Evolutionary conservation across 805 yeast genomes (phyloP).

Genomic region (Saccharomycopsis fodiens): DNA sequence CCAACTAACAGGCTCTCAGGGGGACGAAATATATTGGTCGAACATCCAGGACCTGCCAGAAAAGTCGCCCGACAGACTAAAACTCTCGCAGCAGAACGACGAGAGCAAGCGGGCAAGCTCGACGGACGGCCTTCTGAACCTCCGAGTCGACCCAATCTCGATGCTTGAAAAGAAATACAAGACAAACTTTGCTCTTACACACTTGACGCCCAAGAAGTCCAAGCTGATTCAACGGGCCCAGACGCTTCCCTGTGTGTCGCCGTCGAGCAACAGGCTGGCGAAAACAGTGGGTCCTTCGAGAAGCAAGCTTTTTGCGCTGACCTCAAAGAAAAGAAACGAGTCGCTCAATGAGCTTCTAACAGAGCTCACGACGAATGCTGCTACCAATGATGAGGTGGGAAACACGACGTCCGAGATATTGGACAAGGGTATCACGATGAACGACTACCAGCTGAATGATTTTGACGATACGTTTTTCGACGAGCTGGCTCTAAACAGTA

Average conservation of each 20-base stretch:
- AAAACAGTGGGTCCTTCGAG: slow-evolving; percentile 4
- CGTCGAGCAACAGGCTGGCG: neutral
- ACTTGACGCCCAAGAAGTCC: slow-evolving; percentile 6
- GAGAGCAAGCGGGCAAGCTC: neutral
- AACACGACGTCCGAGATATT: slow-evolving; percentile 17
- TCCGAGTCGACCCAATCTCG: slow-evolving; percentile 16
- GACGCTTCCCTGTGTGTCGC: neutral
- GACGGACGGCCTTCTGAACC: neutral
- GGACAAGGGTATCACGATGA: slow-evolving; percentile 16
- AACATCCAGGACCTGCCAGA: neutral
- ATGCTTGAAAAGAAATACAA: slow-evolving; percentile 18
- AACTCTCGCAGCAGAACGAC: neutral
- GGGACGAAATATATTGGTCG: neutral
- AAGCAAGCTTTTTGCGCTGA: slow-evolving; percentile 9
- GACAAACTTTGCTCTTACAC: slow-evolving; percentile 13
- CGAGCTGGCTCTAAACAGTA: slow-evolving; percentile 2
- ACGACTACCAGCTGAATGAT: slow-evolving; percentile 12
- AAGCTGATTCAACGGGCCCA: neutral
- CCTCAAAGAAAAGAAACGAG: neutral
- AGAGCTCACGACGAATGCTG: slow-evolving; percentile 3
- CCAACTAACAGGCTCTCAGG: neutral
- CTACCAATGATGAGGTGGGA: slow-evolving; percentile 3
- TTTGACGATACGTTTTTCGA: slow-evolving; percentile 18
- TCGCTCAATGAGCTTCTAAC: slow-evolving; percentile 15
- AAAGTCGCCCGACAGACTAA: neutral